These are phyloP conservation scores for Triangularia setosa DNA, from an alignment of 2,329 filamentous ascomycete species.

Conservation along the genomic window DNA sequence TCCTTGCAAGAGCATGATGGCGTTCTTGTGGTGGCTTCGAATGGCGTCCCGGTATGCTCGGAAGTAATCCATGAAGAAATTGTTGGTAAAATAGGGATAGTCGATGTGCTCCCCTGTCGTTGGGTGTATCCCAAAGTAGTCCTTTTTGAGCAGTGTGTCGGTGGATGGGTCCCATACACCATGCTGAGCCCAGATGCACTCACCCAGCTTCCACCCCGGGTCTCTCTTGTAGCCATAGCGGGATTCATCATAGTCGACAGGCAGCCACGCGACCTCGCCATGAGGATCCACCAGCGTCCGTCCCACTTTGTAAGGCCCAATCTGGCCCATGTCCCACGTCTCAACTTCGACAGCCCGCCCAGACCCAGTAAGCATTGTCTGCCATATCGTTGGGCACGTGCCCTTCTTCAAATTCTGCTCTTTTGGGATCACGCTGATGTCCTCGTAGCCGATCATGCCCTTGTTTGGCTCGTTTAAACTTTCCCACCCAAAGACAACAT, in stretches of 20 bases:
- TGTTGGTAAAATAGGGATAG: constrained; percentile 84
- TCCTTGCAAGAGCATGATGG: constrained; percentile 87
- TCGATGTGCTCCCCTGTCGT: constrained; percentile 68
- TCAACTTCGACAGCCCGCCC: constrained; percentile 86
- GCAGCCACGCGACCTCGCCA: constrained; percentile 80
- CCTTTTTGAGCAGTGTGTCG: constrained; percentile 73
- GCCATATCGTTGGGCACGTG: constrained; percentile 90
- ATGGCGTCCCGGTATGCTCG: constrained; percentile 72
- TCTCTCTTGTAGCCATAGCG: constrained; percentile 89
- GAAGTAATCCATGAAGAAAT: constrained; percentile 86
- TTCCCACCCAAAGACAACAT: constrained; percentile 92
- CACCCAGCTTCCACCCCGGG: constrained; percentile 83
- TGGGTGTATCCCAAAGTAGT: constrained; percentile 83
- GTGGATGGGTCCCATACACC: constrained; percentile 85
- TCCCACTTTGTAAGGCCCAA: constrained; percentile 89
- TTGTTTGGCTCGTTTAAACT: constrained; percentile 93
- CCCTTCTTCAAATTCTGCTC: constrained; percentile 92
- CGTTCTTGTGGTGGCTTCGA: constrained; percentile 69
- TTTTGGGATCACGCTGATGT: constrained; percentile 74
- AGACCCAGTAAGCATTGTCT: constrained; percentile 86
- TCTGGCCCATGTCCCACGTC: constrained; percentile 87
- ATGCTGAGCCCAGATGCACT: constrained; percentile 95
- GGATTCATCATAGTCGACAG: constrained; percentile 76
- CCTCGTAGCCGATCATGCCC: constrained; percentile 77
- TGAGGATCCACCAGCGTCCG: constrained; percentile 80